Evolutionary conservation across 257 asterid genomes (phyloP).

Genomic region (Solanum megistacrolobum): DNA sequence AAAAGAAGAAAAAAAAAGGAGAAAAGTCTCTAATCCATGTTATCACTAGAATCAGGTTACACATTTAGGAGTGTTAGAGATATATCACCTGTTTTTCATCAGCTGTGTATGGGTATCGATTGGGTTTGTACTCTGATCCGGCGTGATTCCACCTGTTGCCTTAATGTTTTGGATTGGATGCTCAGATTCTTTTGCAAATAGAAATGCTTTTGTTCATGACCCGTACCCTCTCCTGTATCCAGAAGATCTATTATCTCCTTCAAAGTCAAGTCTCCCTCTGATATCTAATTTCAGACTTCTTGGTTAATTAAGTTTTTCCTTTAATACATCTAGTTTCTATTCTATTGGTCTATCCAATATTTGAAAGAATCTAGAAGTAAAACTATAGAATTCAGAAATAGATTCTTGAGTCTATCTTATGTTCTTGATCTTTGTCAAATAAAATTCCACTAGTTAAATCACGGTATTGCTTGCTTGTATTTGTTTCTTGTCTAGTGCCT

Average conservation of each 20-base stretch:
- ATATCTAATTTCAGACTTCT: background rate
- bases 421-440: background rate
- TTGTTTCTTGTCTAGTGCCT: background rate
- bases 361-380: background rate
- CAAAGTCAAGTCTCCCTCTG: background rate
- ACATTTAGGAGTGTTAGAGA: background rate
- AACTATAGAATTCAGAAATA: background rate
- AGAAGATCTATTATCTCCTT: background rate
- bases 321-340: background rate
- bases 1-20: background rate
- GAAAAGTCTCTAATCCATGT: background rate
- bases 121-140: background rate
- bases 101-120: background rate
- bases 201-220: background rate
- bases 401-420: background rate
- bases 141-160: background rate
- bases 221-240: background rate
- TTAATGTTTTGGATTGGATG: background rate
- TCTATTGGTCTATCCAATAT: background rate
- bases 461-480: background rate
- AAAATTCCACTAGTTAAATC: background rate
- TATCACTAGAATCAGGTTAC: background rate
- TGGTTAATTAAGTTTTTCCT: background rate
- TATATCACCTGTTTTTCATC: background rate
- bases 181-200: background rate